These are phyloP conservation scores for Cordia subcordata DNA, from an alignment of 257 asterid genomes.

Conservation along the genomic window DNA sequence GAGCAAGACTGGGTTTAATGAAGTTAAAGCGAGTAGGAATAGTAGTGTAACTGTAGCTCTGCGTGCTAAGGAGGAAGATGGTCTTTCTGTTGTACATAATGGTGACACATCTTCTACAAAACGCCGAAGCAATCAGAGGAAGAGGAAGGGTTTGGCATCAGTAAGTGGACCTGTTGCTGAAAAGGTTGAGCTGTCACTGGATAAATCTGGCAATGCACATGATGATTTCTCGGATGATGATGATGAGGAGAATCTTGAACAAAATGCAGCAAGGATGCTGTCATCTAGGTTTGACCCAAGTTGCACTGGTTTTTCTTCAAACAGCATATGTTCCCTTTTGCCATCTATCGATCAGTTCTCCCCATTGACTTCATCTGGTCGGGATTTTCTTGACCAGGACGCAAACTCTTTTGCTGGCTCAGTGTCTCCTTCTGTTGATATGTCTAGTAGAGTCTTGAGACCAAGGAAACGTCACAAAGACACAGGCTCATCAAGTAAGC, in stretches of 20 bases:
- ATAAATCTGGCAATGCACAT: constrained; percentile 38
- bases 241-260: constrained; percentile 94
- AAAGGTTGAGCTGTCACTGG: constrained; percentile 45
- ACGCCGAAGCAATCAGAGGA: constrained; percentile 40
- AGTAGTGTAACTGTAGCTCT: constrained; percentile 27
- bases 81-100: constrained; percentile 29
- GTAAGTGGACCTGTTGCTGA: constrained; percentile 32
- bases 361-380: constrained; percentile 41
- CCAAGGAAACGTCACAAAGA: constrained; percentile 62
- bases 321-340: constrained; percentile 39
- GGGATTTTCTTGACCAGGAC: constrained; percentile 32
- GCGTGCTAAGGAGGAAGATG: constrained; percentile 32
- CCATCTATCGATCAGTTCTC: constrained; percentile 41
- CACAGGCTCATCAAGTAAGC: constrained; percentile 59
- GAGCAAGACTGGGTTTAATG: constrained; percentile 36
- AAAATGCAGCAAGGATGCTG: constrained; percentile 97
- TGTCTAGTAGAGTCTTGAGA: constrained; percentile 59
- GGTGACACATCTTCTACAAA: constrained; percentile 36
- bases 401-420: constrained; percentile 41
- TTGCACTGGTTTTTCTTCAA: constrained; percentile 78
- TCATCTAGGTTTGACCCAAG: constrained; percentile 96
- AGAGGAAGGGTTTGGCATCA: constrained; percentile 37
- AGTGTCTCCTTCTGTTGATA: constrained; percentile 46
- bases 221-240: constrained; percentile 66
- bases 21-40: constrained; percentile 29